Base-by-base conservation (phyloP, 2,329 filamentous ascomycete species). In the Venturia effusa region DNA sequence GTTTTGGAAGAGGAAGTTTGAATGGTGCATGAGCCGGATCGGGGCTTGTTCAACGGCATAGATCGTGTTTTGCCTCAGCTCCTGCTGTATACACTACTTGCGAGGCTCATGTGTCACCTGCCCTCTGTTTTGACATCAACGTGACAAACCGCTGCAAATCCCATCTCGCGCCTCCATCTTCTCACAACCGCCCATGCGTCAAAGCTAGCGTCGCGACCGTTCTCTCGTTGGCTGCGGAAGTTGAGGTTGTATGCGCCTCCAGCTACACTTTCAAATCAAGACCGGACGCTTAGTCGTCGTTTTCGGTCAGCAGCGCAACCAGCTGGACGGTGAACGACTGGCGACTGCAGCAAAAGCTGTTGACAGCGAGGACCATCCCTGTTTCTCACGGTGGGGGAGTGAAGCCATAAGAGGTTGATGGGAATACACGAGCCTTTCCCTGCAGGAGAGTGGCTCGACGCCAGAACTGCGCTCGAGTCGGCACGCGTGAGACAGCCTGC, bases 281-380 rank as follows among this genome's bases (percentile, higher is more conserved):
- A 57, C 32, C n/a, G 30, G 51, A 60, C n/a, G 27, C 48, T 43
- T 4, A 63, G 32, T 19, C 24, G 37, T 54, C 32, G 22, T 41
- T 51, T 48, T 34, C 24, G 15, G 34, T 37, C 43, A 34, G 62
- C 27, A 55, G n/a, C 51, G 5, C 51, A 34, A 34, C 19, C 51
- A 63, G 37, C 30, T 63, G 62, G 37, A 61, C 40, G 62, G 40
- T 61, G 62, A 64, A 64, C 62, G 62, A 64, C 62, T 64, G 62
- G 61, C 62, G n/a, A 51, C 41, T 32, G 40, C 34, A 64, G 34
- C 24, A 32, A 24, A 27, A 17, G 27, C 62, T 59, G 39, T 39
- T 48, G 17, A 41, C 15, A 10, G 37, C 45, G 27, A 64, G 27
- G 27, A 13, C 48, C 57, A 41, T 40, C 57, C 51, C 32, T 61